Evolutionary conservation across 2,329 filamentous ascomycete species (phyloP).

Genomic region (Teratosphaeria destructans): DNA sequence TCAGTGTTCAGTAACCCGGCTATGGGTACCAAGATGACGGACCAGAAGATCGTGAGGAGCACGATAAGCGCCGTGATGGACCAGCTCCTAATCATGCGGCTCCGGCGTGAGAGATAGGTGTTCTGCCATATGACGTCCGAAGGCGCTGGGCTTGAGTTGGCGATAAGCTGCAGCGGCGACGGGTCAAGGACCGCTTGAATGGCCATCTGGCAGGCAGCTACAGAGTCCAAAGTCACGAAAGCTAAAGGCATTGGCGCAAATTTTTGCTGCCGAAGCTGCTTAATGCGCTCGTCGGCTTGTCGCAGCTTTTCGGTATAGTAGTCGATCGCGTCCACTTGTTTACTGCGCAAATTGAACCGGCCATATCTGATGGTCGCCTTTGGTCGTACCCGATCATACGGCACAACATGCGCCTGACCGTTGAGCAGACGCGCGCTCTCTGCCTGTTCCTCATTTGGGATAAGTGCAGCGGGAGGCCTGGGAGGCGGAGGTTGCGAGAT

Average conservation of each 20-base stretch:
- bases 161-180: slow-evolving; percentile 72
- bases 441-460: slow-evolving; percentile 22
- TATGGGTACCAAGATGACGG: slow-evolving; percentile 67
- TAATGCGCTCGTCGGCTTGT: slow-evolving; percentile 65
- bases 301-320: slow-evolving; percentile 84
- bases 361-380: slow-evolving; percentile 70
- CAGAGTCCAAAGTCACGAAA: slow-evolving; percentile 95
- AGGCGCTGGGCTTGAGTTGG: slow-evolving; percentile 77
- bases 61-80: slow-evolving; percentile 72
- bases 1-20: slow-evolving; percentile 73
- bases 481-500: slow-evolving; percentile 38
- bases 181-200: slow-evolving; percentile 91
- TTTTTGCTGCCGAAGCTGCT: slow-evolving; percentile 57
- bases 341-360: slow-evolving; percentile 58
- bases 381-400: slow-evolving; percentile 46
- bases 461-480: slow-evolving; percentile 18
- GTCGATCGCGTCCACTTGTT: slow-evolving; percentile 79
- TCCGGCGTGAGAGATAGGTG: slow-evolving; percentile 68
- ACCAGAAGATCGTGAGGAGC: slow-evolving; percentile 78
- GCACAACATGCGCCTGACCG: slow-evolving; percentile 34
- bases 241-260: slow-evolving; percentile 74
- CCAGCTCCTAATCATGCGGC: slow-evolving; percentile 72
- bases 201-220: slow-evolving; percentile 85
- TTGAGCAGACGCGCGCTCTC: slow-evolving; percentile 20
- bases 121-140: slow-evolving; percentile 93